A percentile compares a stretch with the other conserved stretches of the same genome.
Evolutionary conservation across 176 grass and related monocot genomes (phyloP).

Genomic region (Cymbopogon citratus): DNA sequence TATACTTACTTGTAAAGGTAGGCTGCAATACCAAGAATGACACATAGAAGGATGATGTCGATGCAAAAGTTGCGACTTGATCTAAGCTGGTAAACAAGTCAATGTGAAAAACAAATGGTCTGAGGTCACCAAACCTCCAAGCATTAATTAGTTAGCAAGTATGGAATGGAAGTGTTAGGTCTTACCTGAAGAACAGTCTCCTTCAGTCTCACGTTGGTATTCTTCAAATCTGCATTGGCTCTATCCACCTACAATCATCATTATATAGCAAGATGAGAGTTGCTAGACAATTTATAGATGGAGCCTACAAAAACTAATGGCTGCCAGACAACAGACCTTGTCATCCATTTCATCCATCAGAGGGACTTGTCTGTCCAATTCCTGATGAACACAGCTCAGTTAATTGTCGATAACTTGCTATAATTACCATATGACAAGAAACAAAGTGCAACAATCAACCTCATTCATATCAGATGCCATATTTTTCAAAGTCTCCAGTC

Average conservation of each 20-base stretch:
- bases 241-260: constrained; percentile 51
- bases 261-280: background rate
- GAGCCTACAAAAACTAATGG: background rate
- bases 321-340: constrained; percentile 44
- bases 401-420: background rate
- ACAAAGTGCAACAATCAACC: constrained; percentile 33
- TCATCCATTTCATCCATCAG: constrained; percentile 97
- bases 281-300: background rate
- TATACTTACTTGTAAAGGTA: constrained; percentile 87
- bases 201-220: constrained; percentile 78
- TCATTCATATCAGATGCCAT: constrained; percentile 98
- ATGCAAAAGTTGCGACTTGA: constrained; percentile 88
- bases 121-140: background rate
- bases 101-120: background rate
- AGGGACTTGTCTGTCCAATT: constrained; percentile 97
- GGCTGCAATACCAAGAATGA: constrained; percentile 81
- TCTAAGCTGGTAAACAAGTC: constrained; percentile 48
- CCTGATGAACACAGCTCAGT: constrained; percentile 46
- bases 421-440: background rate
- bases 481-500: constrained; percentile 78
- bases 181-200: constrained; percentile 65
- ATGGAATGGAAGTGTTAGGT: background rate
- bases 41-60: constrained; percentile 68
- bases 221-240: constrained; percentile 74
- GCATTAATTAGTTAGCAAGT: constrained; percentile 5